phyloP scores from a whole-genome alignment of 2,329 filamentous ascomycete species.

The Fusarium sp. region DNA sequence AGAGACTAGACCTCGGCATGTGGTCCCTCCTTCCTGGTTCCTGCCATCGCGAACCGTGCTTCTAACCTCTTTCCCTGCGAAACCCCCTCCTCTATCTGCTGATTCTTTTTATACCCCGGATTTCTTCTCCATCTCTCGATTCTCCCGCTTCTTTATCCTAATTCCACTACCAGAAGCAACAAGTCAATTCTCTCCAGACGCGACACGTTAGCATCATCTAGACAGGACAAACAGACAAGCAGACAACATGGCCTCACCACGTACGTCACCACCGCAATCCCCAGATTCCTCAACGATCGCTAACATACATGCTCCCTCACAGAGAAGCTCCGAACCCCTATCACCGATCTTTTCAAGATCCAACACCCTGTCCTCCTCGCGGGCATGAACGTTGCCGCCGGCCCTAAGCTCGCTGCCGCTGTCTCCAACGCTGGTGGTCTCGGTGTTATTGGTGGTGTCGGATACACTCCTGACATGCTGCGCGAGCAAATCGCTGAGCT shows the following conservation, averaged over 20 bases:
- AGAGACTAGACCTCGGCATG: slow-evolving; percentile 38
- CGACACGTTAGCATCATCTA: slow-evolving; percentile 14
- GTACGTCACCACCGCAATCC: slow-evolving; percentile 63
- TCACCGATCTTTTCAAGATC: slow-evolving; percentile 97
- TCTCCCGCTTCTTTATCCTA: not conserved
- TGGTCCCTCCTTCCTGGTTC: slow-evolving; percentile 10
- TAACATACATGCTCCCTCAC: slow-evolving; percentile 8
- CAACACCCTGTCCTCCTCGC: slow-evolving; percentile 95
- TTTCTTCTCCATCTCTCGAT: not conserved
- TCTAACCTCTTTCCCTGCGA: slow-evolving; percentile 19
- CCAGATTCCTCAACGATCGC: not conserved
- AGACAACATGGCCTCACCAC: slow-evolving; percentile 77
- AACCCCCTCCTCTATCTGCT: slow-evolving; percentile 26
- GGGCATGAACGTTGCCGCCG: slow-evolving; percentile 99
- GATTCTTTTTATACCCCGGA: slow-evolving; percentile 37
- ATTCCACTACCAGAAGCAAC: slow-evolving; percentile 8
- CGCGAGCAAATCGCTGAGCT: slow-evolving; percentile 93
- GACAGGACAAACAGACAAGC: slow-evolving; percentile 3
- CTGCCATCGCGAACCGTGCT: slow-evolving; percentile 6
- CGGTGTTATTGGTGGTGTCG: slow-evolving; percentile 93
- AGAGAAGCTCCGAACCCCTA: slow-evolving; percentile 79
- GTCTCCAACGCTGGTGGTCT: slow-evolving; percentile 97
- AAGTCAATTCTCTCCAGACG: slow-evolving; percentile 17
- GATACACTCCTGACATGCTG: slow-evolving; percentile 98
- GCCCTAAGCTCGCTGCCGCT: slow-evolving; percentile 93